Conservation (phyloP, 2,329 filamentous ascomycete genomes). For the Talaromyces rugulosus region DNA sequence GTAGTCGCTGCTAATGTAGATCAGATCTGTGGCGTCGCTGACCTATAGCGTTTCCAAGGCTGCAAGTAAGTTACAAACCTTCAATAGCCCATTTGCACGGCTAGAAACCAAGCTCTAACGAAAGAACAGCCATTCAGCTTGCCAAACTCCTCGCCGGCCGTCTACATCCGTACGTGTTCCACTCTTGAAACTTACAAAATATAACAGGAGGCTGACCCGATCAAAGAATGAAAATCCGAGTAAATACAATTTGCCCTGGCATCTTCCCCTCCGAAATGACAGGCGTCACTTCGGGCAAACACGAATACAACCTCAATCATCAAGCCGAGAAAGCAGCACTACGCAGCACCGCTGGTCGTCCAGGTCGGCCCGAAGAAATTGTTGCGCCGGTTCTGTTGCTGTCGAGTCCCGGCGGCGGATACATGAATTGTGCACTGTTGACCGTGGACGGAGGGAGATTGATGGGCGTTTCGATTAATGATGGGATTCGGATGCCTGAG, state of each 20-base stretch:
- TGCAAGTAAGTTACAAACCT: conserved; percentile 8
- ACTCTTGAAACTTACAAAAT: no score
- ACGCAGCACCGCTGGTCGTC: conserved; percentile 21
- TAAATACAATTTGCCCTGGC: conserved; percentile 21
- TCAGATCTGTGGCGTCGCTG: conserved; percentile 19
- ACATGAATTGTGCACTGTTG: conserved; percentile 23
- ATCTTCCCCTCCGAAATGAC: conserved; percentile 15
- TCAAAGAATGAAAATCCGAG: conserved; percentile 16
- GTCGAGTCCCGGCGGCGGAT: conserved; percentile 20
- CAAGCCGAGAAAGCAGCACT: conserved; percentile 19
- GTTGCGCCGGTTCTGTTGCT: conserved; percentile 22
- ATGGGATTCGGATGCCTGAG: conserved; percentile 15
- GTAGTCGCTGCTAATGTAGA: not conserved
- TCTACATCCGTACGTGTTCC: conserved; percentile 9
- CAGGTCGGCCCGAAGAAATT: conserved; percentile 23
- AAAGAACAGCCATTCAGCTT: conserved; percentile 15
- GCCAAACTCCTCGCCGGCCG: conserved; percentile 16
- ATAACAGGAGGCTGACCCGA: not conserved
- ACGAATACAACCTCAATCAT: conserved; percentile 17
- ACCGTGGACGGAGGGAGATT: conserved; percentile 22
- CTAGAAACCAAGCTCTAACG: not conserved
- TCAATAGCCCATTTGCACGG: conserved; percentile 5
- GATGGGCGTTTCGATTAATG: conserved; percentile 15
- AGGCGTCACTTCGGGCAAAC: conserved; percentile 14
- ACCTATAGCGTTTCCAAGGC: conserved; percentile 24